Percentiles rank a stretch among this genome's conserved stretches.
Conservation (phyloP, 495 filamentous ascomycete genomes). For the Parmelia sp. region DNA sequence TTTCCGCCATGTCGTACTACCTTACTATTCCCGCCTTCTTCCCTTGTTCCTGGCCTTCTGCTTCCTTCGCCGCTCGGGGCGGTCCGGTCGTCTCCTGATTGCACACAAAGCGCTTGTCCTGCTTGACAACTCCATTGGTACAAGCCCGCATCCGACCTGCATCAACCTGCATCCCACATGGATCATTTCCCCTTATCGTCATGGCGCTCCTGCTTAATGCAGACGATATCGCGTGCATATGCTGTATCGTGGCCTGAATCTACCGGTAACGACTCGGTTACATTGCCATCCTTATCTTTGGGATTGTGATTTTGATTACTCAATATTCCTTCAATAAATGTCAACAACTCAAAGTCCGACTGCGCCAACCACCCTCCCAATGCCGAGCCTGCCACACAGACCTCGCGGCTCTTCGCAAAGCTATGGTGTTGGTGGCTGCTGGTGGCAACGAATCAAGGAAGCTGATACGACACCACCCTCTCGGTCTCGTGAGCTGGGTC, state of each 20-base stretch:
- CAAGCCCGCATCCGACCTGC: neutral
- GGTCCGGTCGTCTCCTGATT: constrained; percentile 3
- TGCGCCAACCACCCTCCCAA: too few relatives aligned
- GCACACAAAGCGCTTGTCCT: neutral
- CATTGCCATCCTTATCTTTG: neutral
- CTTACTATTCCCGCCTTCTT: neutral
- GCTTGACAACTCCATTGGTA: too few relatives aligned
- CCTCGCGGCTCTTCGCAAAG: neutral
- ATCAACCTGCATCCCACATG: neutral
- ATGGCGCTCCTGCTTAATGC: neutral
- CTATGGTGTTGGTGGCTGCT: neutral
- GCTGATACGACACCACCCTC: neutral
- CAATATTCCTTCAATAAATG: too few relatives aligned
- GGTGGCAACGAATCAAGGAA: neutral
- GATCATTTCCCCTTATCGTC: neutral
- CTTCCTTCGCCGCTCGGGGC: neutral
- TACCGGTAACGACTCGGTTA: neutral
- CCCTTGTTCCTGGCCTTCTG: too few relatives aligned
- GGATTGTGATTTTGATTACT: too few relatives aligned
- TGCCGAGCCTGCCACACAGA: neutral
- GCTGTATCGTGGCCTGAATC: neutral
- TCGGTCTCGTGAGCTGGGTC: neutral
- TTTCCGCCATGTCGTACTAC: neutral
- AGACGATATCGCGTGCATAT: neutral
- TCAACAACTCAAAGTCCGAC: neutral